Conservation (phyloP, 2,329 filamentous ascomycete species). For the Alternaria arborescens region DNA sequence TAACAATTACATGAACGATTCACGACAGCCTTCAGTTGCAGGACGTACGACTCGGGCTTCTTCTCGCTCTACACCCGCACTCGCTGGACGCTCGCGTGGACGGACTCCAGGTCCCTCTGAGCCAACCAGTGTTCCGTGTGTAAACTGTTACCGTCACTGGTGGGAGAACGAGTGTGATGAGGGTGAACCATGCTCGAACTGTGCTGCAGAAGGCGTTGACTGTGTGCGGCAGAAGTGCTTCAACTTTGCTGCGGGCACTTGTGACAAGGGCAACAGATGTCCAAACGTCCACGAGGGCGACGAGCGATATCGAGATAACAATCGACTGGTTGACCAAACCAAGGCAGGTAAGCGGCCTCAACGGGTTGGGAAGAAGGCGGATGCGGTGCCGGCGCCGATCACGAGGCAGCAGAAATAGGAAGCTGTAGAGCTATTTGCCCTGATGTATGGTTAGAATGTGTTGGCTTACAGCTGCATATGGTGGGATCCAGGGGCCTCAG, state of each 20-base stretch:
- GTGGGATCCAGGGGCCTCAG: not conserved
- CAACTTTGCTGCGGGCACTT: not conserved
- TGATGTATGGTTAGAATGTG: not conserved
- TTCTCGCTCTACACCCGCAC: not conserved
- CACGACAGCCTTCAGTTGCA: not conserved
- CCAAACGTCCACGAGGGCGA: not conserved
- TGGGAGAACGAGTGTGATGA: constrained; percentile 2
- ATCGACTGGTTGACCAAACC: not conserved
- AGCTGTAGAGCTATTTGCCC: not conserved
- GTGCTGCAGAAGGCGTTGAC: not conserved
- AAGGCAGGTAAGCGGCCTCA: not conserved
- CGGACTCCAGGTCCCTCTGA: not conserved
- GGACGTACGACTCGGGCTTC: not conserved
- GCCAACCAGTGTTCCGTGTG: not conserved
- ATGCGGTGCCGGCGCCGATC: not conserved
- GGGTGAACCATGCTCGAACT: constrained; percentile 1
- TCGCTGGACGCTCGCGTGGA: not conserved
- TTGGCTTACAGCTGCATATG: not conserved
- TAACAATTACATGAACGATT: not conserved
- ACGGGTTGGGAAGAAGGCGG: not conserved
- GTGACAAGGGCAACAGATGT: not conserved
- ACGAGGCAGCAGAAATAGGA: not conserved
- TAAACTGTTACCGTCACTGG: constrained; percentile 6
- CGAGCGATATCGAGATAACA: not conserved
- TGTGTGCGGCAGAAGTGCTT: constrained; percentile 5